Percentiles rank a stretch among this genome's conserved stretches.
Evolutionary conservation across 1,139 yeast genomes (phyloP).

Genomic region (Blastobotrys apis): DNA sequence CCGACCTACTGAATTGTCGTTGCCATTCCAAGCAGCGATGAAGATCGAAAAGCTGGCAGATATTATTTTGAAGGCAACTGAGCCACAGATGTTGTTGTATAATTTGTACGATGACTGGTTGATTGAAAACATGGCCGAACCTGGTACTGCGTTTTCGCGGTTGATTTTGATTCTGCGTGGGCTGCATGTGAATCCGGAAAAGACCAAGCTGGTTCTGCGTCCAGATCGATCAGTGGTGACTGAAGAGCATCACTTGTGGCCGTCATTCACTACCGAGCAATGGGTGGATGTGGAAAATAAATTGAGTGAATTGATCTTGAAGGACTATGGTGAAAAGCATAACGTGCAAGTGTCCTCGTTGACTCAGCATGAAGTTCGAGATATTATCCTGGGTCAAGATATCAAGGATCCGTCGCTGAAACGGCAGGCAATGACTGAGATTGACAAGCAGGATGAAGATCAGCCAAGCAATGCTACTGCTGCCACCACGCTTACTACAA

Average conservation of each 20-base stretch:
- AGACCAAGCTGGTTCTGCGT: conserved; percentile 67
- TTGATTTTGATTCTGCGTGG: conserved; percentile 76
- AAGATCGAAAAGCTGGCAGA: conserved; percentile 77
- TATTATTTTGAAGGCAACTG: conserved; percentile 78
- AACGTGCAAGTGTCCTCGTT: conserved; percentile 81
- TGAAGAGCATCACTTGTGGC: conserved; percentile 88
- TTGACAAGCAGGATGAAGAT: conserved; percentile 53
- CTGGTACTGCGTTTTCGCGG: conserved; percentile 93
- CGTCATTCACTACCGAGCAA: conserved; percentile 77
- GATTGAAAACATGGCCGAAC: conserved; percentile 47
- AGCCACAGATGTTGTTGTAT: conserved; percentile 88
- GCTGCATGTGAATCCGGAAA: conserved; percentile 69
- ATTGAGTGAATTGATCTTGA: conserved; percentile 78
- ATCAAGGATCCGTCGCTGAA: conserved; percentile 83
- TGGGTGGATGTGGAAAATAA: conserved; percentile 90
- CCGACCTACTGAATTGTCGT: conserved; percentile 80
- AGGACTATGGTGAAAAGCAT: conserved; percentile 80
- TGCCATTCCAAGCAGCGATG: conserved; percentile 87
- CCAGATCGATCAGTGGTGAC: conserved; percentile 70
- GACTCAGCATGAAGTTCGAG: conserved; percentile 91
- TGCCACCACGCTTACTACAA: conserved; percentile 75
- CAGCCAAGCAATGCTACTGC: conserved; percentile 60
- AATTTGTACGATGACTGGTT: conserved; percentile 96
- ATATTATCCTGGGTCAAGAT: conserved; percentile 90
- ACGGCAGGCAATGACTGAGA: conserved; percentile 74